phyloP scores from a whole-genome alignment of 2,329 filamentous ascomycete genomes.

The Exophiala sp. region DNA sequence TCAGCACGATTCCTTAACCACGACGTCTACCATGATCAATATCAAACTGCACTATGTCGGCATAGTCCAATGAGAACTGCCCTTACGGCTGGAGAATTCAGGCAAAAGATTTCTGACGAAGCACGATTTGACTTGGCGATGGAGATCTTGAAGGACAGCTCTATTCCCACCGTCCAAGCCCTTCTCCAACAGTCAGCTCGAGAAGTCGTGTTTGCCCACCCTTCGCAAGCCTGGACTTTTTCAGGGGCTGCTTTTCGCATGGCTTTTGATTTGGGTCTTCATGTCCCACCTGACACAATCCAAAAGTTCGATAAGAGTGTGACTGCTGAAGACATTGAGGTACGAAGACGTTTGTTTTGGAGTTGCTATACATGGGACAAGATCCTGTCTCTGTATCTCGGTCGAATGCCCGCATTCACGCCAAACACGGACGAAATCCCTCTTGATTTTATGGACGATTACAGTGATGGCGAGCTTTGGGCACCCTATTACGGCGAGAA shows the following conservation, averaged over 20 bases:
- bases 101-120: constrained; percentile 25
- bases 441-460: constrained; percentile 30
- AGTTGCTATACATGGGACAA: constrained; percentile 34
- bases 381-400: constrained; percentile 31
- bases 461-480: constrained; percentile 30
- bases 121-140: constrained; percentile 29
- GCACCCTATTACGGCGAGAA: constrained; percentile 30
- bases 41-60: constrained; percentile 10
- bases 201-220: constrained; percentile 30
- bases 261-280: constrained; percentile 32
- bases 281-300: constrained; percentile 28
- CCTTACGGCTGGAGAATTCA: constrained; percentile 21
- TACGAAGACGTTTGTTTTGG: constrained; percentile 32
- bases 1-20: constrained; percentile 27
- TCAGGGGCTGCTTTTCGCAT: constrained; percentile 32
- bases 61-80: constrained; percentile 12
- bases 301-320: constrained; percentile 27
- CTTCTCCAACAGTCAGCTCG: constrained; percentile 31
- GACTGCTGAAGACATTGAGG: constrained; percentile 31
- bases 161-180: constrained; percentile 32
- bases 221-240: constrained; percentile 31
- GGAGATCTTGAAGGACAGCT: constrained; percentile 30
- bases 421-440: constrained; percentile 25
- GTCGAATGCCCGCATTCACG: constrained; percentile 30
- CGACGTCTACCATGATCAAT: constrained; percentile 27